Evolutionary conservation across 176 grass and related monocot genomes (phyloP), one percentile per base, ranked within the genome.

Genomic region (Coix lacrymajobi): DNA sequence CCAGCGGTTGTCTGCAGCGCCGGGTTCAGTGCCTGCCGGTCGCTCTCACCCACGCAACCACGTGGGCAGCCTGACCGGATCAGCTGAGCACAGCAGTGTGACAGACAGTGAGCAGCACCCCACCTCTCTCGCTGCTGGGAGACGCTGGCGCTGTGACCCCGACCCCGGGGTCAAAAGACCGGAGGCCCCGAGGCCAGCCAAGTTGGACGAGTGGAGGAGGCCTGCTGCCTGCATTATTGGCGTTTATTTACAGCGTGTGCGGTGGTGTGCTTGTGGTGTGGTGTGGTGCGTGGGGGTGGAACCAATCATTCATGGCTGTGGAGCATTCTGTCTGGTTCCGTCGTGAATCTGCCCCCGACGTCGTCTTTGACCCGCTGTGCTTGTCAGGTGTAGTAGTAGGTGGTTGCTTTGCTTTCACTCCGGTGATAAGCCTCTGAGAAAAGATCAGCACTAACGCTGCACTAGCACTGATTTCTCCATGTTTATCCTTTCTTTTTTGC

Each of bases 331-430:
- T 36, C 43, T 32, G 30, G 29, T 20, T 58, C n/a, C 51, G 51
- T 57, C 60, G 20, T 87, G 72, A n/a, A 87, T 70, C 34, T 31
- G n/a, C 37, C 17, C 2, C n/a, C 34, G 4, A 6, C 13, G 43
- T 13, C 57, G 57, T 56, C 19, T 78, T 78, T 78, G 71, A 38
- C 85, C 75, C 13, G 71, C 26, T 2, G 32, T 3, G 22, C 12
- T 17, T 71, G 72, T 77, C 79, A 83, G 65, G 1, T 31, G 61
- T 67, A 66, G 58, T 7, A 29, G 49, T 77, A 40, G 76, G 56
- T 87, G 43, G 40, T 83, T 78, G 80, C 80, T 56, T 87, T 45
- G 46, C 77, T 34, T 75, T 75, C 70, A 68, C 46, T 76, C 75
- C 10, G 15, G 11, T 20, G 63, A 69, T 48, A 68, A 61, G 19